These are phyloP conservation scores for Backusella australiensis DNA, from an alignment of 192 early-diverging fungal species.

Conservation along the genomic window DNA sequence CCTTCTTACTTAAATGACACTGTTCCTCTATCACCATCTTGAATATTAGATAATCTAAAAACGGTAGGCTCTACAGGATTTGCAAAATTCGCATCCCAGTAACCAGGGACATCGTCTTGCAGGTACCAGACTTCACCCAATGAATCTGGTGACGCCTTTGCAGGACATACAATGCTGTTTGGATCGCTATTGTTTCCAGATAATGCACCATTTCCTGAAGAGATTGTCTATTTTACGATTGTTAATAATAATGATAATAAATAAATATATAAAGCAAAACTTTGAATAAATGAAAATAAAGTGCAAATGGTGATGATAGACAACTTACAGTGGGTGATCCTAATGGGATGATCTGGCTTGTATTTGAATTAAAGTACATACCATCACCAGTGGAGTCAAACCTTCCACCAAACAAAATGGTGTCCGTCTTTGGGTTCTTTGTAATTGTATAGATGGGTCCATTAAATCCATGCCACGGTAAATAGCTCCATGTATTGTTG, in stretches of 20 bases:
- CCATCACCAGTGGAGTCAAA: slow-evolving; percentile 70
- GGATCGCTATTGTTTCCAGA: slow-evolving; percentile 43
- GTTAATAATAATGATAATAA: background rate
- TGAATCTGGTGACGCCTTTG: background rate
- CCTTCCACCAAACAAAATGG: slow-evolving; percentile 66
- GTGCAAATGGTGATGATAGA: background rate
- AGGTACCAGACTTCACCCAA: slow-evolving; percentile 61
- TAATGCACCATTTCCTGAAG: slow-evolving; percentile 52
- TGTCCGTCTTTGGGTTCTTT: slow-evolving; percentile 39
- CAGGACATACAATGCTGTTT: slow-evolving; percentile 22
- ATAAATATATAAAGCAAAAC: background rate
- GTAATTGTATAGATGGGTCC: slow-evolving; percentile 64
- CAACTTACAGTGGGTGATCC: slow-evolving; percentile 31
- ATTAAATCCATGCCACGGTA: slow-evolving; percentile 69
- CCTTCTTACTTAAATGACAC: slow-evolving; percentile 45
- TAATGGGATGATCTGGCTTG: slow-evolving; percentile 48
- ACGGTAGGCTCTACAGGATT: slow-evolving; percentile 56
- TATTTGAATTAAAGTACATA: slow-evolving; percentile 41
- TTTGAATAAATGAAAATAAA: background rate
- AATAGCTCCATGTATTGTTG: slow-evolving; percentile 38
- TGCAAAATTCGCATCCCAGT: slow-evolving; percentile 60
- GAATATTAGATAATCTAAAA: slow-evolving; percentile 66
- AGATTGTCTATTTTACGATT: slow-evolving; percentile 24
- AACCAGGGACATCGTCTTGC: slow-evolving; percentile 65
- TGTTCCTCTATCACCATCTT: slow-evolving; percentile 55